Evolutionary conservation across 192 early-diverging fungal species (phyloP).

Genomic region (Podila epicladia): DNA sequence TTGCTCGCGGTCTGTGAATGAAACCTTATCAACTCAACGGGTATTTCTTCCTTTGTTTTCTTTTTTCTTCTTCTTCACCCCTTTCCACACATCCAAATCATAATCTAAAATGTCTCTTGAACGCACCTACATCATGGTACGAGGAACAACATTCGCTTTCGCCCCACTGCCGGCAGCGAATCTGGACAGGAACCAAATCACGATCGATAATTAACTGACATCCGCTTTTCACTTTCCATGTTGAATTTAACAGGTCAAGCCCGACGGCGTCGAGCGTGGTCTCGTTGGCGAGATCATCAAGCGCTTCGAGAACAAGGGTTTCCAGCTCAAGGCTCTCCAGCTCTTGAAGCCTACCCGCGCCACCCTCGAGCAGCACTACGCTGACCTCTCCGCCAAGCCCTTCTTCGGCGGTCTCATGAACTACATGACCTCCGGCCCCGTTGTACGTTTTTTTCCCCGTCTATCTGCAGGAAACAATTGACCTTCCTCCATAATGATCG

Average conservation of each 20-base stretch:
- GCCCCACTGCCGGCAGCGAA: not conserved
- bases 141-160: not conserved
- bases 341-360: conserved; percentile 66
- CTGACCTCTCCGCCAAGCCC: conserved; percentile 82
- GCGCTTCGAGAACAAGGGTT: conserved; percentile 90
- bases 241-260: conserved; percentile 66
- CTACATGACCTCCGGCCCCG: conserved; percentile 95
- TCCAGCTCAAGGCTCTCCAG: conserved; percentile 92
- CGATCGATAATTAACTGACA: too few species aligned
- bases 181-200: not conserved
- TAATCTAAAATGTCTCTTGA: conserved; percentile 31
- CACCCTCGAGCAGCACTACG: conserved; percentile 89
- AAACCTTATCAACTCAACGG: too few species aligned
- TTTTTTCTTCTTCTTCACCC: conserved; percentile 19
- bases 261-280: conserved; percentile 87
- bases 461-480: too few species aligned
- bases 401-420: conserved; percentile 91
- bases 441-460: conserved; percentile 62
- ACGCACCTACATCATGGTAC: conserved; percentile 55
- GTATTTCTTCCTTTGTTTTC: conserved; percentile 24
- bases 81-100: conserved; percentile 17
- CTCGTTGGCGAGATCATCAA: conserved; percentile 87
- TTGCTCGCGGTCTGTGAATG: too few species aligned
- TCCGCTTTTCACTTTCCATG: not conserved
- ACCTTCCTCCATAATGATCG: not conserved